Evolutionary conservation across 768 basidiomycete genomes (phyloP), one percentile per base, ranked within the genome.

Genomic region (Leucocoprinus leucothites): DNA sequence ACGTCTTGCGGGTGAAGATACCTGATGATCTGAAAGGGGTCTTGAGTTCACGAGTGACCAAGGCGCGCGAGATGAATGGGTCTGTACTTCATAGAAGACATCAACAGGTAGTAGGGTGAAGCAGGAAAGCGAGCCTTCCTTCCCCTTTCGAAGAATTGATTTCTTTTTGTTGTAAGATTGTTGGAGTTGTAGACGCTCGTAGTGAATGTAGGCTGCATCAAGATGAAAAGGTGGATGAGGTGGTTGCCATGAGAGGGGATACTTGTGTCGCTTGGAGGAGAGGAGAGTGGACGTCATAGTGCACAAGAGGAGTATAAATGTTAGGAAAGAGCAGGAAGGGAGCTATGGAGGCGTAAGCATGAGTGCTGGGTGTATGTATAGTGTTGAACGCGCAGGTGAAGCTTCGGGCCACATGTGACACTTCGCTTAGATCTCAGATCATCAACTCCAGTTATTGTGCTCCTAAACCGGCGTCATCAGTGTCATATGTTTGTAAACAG

Each of bases 1-100:
- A 82, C 67, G 61, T 81, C 79, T n/a, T 64, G 34, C 2, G 79
- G 78, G 35, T 69, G 65, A 4, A 82, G 60, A 49, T 75, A 71
- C 28, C 63, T 64, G 52, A 79, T 75, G 50, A 82, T 74, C 78
- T 82, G 45, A 19, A 26, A 26, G 24, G 31, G 18, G 5, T 9
- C 25, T 45, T 25, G 13, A 54, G 21, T 42, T 19, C 36, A 9
- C 24, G 34, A 22, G 14, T 18, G 28, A 6, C 22, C n/a, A 21
- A 3, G 26, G 8, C 18, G 26, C 11, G 8, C 16, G 26, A 6
- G 18, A 31, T 21, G 25, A 8, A 36, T 24, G 16, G 26, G 22
- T n/a, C 51, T 64, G 19, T 53, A 67, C 70, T 61, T 72, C 70
- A 34, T 57, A 69, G 16, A 74, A 48, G 36, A 74, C 58, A 49